Base-by-base conservation (phyloP, 495 filamentous ascomycete species). In the Trichoderma reesei region DNA sequence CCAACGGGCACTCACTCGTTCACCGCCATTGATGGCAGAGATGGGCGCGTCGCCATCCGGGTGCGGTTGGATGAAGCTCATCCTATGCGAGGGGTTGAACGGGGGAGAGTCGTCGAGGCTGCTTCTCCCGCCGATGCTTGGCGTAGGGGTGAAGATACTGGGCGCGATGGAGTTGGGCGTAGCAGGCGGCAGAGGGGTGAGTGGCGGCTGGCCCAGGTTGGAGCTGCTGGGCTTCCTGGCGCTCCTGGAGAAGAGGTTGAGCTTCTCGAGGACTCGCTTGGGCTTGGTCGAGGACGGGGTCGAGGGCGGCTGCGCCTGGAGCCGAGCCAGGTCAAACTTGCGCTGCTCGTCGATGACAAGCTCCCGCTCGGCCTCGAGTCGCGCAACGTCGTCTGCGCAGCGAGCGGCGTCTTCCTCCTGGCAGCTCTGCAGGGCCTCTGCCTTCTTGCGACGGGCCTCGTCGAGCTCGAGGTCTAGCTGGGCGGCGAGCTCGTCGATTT, bases 1-100 rank as follows among this genome's bases (percentile, higher is more conserved):
- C 26, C 26, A 26, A 26, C 26, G 26, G 33, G 34, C 41, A 68
- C 68, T 65, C 74, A 86, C 85, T 66, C 90, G 80, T 66, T 90
- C 89, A 41, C 86, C 88, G 61, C 88, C 84, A 78, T 95, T 95
- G 68, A 90, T 85, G 36, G 91, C 90, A n/a, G 90, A 91, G 3
- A 87, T 78, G 9, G 91, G 91, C 3, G 90, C 90, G 79, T 95
- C 91, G 54, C 81, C 85, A 41, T 86, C 85, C 61, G 88, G 86
- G 42, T 69, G 72, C 16, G 71, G 61, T 60, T 75, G 74, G 65
- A 74, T 75, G 36, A 71, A 68, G 31, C 63, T 61, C 60, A 61
- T 61, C 37, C 42, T 64, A 64, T 34, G 65, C 62, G 9, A 59
- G 51, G 26, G 18, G 16, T 56, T 8, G 9, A 34, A 26, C 7